Conservation (phyloP, 768 basidiomycete species). For the Trametes villosa region DNA sequence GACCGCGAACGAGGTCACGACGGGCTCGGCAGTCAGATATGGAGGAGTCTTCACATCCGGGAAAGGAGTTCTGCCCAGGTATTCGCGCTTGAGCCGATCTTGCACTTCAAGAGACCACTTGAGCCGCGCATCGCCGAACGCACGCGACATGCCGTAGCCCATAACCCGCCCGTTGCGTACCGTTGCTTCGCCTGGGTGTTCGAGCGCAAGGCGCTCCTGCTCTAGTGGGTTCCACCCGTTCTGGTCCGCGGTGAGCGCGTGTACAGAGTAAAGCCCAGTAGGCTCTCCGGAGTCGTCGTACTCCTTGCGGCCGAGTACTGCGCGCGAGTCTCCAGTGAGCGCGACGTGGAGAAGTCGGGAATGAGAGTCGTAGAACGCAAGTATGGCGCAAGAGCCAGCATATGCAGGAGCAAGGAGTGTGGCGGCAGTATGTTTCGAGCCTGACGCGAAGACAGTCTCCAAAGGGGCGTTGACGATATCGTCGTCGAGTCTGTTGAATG, state of each 20-base stretch:
- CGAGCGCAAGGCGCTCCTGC: conserved; percentile 34
- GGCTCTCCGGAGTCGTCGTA: conserved; percentile 32
- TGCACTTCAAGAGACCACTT: conserved; percentile 49
- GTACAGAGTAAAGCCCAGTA: conserved; percentile 40
- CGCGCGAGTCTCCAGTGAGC: conserved; percentile 52
- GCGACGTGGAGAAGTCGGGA: conserved; percentile 46
- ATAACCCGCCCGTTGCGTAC: conserved; percentile 43
- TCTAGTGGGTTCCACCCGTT: conserved; percentile 40
- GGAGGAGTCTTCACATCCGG: conserved; percentile 49
- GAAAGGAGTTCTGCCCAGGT: conserved; percentile 39
- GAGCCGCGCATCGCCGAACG: conserved; percentile 47
- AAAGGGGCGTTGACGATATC: conserved; percentile 43
- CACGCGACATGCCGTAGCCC: conserved; percentile 45
- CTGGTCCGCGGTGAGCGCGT: conserved; percentile 46
- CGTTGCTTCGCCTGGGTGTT: conserved; percentile 38
- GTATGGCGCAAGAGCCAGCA: conserved; percentile 48
- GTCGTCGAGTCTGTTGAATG: conserved; percentile 46
- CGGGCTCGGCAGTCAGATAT: conserved; percentile 56
- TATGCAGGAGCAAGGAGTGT: conserved; percentile 39
- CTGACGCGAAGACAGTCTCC: conserved; percentile 31
- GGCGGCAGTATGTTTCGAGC: conserved; percentile 34
- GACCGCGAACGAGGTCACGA: conserved; percentile 48
- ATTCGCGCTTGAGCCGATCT: conserved; percentile 39
- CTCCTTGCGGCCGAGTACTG: conserved; percentile 49
- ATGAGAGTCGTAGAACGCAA: conserved; percentile 49